Conservation (phyloP, 2,329 filamentous ascomycete genomes). For the Aspergillus bombycis region DNA sequence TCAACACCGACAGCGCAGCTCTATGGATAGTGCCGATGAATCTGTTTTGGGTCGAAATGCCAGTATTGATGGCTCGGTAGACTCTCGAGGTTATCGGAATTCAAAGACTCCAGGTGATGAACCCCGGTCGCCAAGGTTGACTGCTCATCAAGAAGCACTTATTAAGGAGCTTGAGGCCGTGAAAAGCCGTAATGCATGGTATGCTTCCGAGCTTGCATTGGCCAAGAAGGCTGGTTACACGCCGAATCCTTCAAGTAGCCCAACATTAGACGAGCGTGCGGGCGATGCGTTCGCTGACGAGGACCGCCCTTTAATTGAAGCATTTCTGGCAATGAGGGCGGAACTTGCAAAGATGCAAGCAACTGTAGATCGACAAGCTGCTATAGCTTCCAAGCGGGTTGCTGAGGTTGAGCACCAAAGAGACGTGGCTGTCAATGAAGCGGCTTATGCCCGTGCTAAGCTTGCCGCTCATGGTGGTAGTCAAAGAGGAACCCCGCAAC, state of each 20-base stretch:
- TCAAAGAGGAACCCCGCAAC: conserved; percentile 59
- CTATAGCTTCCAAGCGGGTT: conserved; percentile 82
- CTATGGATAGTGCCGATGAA: conserved; percentile 70
- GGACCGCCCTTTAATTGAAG: conserved; percentile 88
- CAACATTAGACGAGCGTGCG: conserved; percentile 73
- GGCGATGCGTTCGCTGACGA: conserved; percentile 86
- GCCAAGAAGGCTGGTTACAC: conserved; percentile 88
- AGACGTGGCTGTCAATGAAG: conserved; percentile 91
- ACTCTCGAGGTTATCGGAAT: conserved; percentile 43
- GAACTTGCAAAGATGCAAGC: conserved; percentile 88
- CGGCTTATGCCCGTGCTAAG: conserved; percentile 91
- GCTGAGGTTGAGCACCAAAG: conserved; percentile 94
- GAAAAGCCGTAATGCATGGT: conserved; percentile 92
- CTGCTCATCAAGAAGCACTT: conserved; percentile 61
- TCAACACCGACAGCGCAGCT: conserved; percentile 63
- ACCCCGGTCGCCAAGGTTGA: conserved; percentile 49
- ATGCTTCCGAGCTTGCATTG: conserved; percentile 89
- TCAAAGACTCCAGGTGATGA: conserved; percentile 47
- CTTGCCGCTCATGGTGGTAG: conserved; percentile 80
- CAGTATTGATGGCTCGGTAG: conserved; percentile 45
- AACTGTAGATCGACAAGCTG: conserved; percentile 85
- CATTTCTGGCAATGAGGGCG: conserved; percentile 84
- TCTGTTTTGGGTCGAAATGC: conserved; percentile 48
- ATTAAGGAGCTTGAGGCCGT: conserved; percentile 84
- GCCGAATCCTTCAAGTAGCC: conserved; percentile 69